phyloP scores from a whole-genome alignment of 139 green algal genomes.

The Mychonastes homosphaera region DNA sequence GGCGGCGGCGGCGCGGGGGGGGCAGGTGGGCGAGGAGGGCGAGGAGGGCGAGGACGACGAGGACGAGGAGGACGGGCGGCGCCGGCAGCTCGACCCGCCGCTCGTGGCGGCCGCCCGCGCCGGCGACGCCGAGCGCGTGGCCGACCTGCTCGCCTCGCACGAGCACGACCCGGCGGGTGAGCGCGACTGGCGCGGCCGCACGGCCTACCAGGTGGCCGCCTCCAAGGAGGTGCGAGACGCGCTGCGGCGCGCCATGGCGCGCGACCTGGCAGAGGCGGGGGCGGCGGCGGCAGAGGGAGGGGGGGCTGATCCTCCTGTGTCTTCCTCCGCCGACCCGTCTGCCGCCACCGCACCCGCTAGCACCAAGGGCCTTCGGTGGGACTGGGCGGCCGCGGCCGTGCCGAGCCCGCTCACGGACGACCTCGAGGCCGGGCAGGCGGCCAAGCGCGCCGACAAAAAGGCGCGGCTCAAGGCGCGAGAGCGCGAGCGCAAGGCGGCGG shows the following conservation, averaged over 20 bases:
- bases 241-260: slow-evolving; percentile 57
- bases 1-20: background rate
- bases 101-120: slow-evolving; percentile 34
- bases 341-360: too few species aligned
- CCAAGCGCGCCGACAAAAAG: slow-evolving; percentile 55
- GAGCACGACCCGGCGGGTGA: slow-evolving; percentile 29
- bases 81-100: background rate
- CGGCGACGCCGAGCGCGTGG: slow-evolving; percentile 36
- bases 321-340: too few species aligned
- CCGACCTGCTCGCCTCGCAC: slow-evolving; percentile 24
- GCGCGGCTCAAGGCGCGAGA: slow-evolving; percentile 57
- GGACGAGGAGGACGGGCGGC: background rate
- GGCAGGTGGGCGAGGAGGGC: background rate
- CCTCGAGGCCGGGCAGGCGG: slow-evolving; percentile 52
- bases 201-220: slow-evolving; percentile 48
- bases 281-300: background rate
- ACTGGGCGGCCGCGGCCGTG: slow-evolving; percentile 42
- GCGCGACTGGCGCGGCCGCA: slow-evolving; percentile 35
- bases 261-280: slow-evolving; percentile 8
- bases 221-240: slow-evolving; percentile 54
- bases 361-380: too few species aligned
- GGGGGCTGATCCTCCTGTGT: too few species aligned
- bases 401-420: slow-evolving; percentile 61
- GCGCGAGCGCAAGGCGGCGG: slow-evolving; percentile 24
- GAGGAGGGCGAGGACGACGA: background rate